Percentiles rank a stretch among this genome's conserved stretches.
Evolutionary conservation across 768 basidiomycete species (phyloP).

Genomic region (Leccinum rimulosum): DNA sequence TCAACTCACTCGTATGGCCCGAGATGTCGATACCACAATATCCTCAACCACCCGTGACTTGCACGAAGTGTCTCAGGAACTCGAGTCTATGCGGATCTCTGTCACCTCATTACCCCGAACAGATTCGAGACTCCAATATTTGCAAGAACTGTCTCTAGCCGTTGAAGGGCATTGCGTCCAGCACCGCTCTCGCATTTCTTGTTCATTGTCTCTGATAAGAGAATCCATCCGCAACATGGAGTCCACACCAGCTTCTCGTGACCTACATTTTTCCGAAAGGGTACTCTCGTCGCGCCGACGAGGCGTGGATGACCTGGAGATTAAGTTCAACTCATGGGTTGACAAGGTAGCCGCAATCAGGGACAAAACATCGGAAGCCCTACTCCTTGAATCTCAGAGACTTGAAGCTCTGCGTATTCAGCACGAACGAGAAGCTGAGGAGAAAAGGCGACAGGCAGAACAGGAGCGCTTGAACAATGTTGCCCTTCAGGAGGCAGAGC

Average conservation of each 20-base stretch:
- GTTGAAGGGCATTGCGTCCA: conserved; percentile 36
- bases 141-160: conserved; percentile 37
- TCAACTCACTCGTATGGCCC: conserved; percentile 52
- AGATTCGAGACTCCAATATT: conserved; percentile 31
- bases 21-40: conserved; percentile 46
- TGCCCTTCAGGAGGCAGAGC: conserved; percentile 35
- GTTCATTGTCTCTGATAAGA: conserved; percentile 52
- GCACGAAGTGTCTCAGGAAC: conserved; percentile 36
- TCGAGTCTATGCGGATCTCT: conserved; percentile 38
- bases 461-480: conserved; percentile 33
- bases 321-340: conserved; percentile 47
- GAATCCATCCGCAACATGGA: conserved; percentile 58
- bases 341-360: conserved; percentile 34
- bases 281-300: conserved; percentile 49
- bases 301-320: conserved; percentile 50
- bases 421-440: conserved; percentile 28
- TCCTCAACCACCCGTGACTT: conserved; percentile 38
- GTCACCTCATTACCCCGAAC: conserved; percentile 30
- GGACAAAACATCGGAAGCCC: conserved; percentile 38
- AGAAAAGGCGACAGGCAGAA: conserved; percentile 18
- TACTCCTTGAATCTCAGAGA: conserved; percentile 41
- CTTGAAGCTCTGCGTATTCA: conserved; percentile 37
- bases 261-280: conserved; percentile 44
- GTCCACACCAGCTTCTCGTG: conserved; percentile 39
- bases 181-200: conserved; percentile 39